Evolutionary conservation across 768 basidiomycete species (phyloP), one percentile per base, ranked within the genome.

Genomic region (Tylopilus balloui): DNA sequence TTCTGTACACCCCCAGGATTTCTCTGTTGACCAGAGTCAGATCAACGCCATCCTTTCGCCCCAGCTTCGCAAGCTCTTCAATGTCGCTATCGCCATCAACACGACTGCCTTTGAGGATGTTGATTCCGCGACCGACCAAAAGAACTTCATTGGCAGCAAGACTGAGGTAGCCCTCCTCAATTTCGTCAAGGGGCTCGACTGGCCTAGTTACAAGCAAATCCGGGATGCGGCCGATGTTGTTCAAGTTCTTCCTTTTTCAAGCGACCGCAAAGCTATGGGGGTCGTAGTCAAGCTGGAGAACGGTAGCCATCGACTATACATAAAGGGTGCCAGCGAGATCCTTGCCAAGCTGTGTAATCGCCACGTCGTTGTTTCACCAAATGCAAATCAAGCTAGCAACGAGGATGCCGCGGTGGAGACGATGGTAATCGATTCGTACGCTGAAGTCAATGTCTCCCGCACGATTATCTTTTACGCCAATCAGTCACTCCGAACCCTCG

Each of bases 401-500:
- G 48, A 65, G 36, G 53, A 58, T 27, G 53, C 58, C 3, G 56
- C 66, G 25, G 67, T 94, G 37, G 77, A 84, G 62, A 82, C 80
- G 2, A 69, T 64, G 50, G 66, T 66, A 1, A 91, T 96, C 49
- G 83, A 82, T 57, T 72, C 78, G 10, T 70, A 83, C 15, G 81
- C 84, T 13, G 73, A 75, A 51, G 85, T 87, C 61, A 97, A 97
- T 63, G 91, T 97, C 64, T 79, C 77, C 23, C 80, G 90, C 39
- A 97, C 95, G 13, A 97, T 94, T 69, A 94, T 95, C 56, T 95
- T 96, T 70, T 98, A 99, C 66, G 94, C 94, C 60, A 94, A 94
- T 67, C 95, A 98, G 71, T 88, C 84, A 12, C 82, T 97, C 10
- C 83, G 95, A 42, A 97, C 96, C 2, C 90, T 99, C 56, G 92